Conservation (phyloP, 805 yeast genomes). For the Wickerhamiella bombiphila region DNA sequence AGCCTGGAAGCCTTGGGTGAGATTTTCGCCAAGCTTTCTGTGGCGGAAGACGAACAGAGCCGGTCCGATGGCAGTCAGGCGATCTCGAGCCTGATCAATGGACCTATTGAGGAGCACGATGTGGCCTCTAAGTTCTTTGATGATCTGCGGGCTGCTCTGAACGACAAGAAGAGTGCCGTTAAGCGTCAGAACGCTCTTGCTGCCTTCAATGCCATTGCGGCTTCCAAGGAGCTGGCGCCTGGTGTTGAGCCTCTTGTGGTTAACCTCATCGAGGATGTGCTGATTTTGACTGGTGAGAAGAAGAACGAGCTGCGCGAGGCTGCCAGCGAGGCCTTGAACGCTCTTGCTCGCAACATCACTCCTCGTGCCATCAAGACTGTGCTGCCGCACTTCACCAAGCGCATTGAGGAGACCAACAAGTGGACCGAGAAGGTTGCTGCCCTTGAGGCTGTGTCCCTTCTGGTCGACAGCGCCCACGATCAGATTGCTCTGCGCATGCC, state of each 20-base stretch:
- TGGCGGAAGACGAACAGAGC: slow-evolving; percentile 59
- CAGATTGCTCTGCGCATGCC: slow-evolving; percentile 99
- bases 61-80: slow-evolving; percentile 76
- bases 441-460: slow-evolving; percentile 66
- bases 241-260: slow-evolving; percentile 94
- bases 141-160: slow-evolving; percentile 59
- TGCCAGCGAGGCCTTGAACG: slow-evolving; percentile 63
- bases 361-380: slow-evolving; percentile 87
- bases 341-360: slow-evolving; percentile 69
- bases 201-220: slow-evolving; percentile 76
- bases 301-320: slow-evolving; percentile 54
- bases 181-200: slow-evolving; percentile 64
- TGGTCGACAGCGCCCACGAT: slow-evolving; percentile 87
- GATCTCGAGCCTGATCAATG: slow-evolving; percentile 86
- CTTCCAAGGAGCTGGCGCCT: slow-evolving; percentile 58
- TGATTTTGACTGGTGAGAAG: slow-evolving; percentile 83
- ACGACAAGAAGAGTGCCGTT: slow-evolving; percentile 58
- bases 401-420: slow-evolving; percentile 56
- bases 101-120: slow-evolving; percentile 96
- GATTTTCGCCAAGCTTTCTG: slow-evolving; percentile 81
- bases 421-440: slow-evolving; percentile 97
- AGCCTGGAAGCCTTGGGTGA: slow-evolving; percentile 66
- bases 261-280: slow-evolving; percentile 51
- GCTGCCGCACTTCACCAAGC: slow-evolving; percentile 61
- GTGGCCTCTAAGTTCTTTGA: slow-evolving; percentile 81